Conservation (phyloP, 148 eudicot species). For the Persicaria maculosa region DNA sequence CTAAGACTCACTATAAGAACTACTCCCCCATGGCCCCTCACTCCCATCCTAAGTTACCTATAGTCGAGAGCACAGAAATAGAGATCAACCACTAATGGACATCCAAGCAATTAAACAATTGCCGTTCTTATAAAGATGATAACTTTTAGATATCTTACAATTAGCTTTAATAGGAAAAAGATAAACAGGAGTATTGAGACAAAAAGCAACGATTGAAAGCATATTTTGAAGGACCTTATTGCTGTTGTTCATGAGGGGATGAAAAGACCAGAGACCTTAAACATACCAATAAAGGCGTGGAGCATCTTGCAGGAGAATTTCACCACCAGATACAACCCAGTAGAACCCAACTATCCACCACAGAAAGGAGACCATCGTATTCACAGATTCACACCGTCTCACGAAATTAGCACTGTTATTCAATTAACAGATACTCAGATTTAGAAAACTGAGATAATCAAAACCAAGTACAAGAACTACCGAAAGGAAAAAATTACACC, state of each 20-base stretch:
- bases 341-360: constrained; percentile 99
- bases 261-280: constrained; percentile 4
- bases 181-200: background rate
- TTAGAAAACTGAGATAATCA: background rate
- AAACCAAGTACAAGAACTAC: background rate
- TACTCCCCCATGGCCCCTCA: background rate
- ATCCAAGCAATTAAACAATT: background rate
- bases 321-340: constrained; percentile 89
- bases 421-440: background rate
- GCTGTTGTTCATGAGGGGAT: too few species aligned
- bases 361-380: constrained; percentile 79
- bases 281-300: constrained; percentile 85
- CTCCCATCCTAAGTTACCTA: background rate
- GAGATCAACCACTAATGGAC: background rate
- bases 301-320: constrained; percentile 57
- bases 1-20: background rate
- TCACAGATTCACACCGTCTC: constrained; percentile 68
- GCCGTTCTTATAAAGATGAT: constrained; percentile 2
- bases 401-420: constrained; percentile 33
- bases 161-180: background rate
- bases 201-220: background rate
- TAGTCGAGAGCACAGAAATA: background rate
- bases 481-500: background rate
- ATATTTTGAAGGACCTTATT: background rate
- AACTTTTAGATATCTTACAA: background rate